Base-by-base conservation (phyloP, 2,329 filamentous ascomycete species). In the Penicillium psychrosexuale region DNA sequence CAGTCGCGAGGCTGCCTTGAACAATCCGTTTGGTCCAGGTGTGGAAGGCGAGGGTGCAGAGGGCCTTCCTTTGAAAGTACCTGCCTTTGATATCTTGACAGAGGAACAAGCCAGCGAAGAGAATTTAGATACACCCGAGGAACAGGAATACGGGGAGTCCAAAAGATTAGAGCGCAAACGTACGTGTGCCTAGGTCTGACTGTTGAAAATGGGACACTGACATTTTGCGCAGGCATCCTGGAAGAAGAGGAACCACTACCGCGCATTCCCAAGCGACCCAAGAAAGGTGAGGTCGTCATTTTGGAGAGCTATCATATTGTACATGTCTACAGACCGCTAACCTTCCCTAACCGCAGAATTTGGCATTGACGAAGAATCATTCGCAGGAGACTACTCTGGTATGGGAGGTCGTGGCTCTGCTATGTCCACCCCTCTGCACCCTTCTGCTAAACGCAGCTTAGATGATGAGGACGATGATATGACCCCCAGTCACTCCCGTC, bases 21-120 rank as follows among this genome's bases (percentile, higher is more conserved):
- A 90, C 64, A 99, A 99, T 67, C 94, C 94, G 0, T 99, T 97
- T 66, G 94, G 94, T 0, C 72, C 75, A 2, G 77, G 77, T 13
- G 58, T 74, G 36, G 73, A 75, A 45, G 75, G 73, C 28, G 73
- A 78, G 49, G 74, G 71, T 9, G 68, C 72, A 5, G 75, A 70
- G 11, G 75, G 73, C 6, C 60, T 79, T 42, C 78, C 77, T 19
- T 65, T 78, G 47, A 78, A 80, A 58, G 76, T 80, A 5, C 78
- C 78, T 3, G 61, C 65, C 8, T 76, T 80, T 61, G 76, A 78
- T 46, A 74, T 72, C 51, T 68, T 81, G 58, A 78, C 77, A 0
- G 76, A 79, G 52, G 73, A 78, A 48, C 75, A 80, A 61, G 78
- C 78, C n/a, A 75, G 77, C 49, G 71, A 72, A 27, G 78, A 81